Evolutionary conservation across 2,329 filamentous ascomycete genomes (phyloP).

Genomic region (Aspergillus sp.): DNA sequence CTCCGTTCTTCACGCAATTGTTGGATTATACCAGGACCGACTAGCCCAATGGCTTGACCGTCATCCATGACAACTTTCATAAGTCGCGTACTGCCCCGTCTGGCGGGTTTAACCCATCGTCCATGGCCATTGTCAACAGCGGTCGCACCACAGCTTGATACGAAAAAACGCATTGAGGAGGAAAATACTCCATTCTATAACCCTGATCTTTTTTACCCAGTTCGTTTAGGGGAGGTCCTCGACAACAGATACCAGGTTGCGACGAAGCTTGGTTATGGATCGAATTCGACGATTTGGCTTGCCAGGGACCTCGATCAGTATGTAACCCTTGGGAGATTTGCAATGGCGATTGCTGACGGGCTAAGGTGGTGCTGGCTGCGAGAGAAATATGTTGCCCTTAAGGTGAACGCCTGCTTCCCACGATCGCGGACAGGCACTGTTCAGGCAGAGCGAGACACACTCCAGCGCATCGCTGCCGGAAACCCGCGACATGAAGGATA

Average conservation of each 20-base stretch:
- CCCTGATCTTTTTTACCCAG: constrained; percentile 14
- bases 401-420: constrained; percentile 19
- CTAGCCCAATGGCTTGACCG: too few relatives aligned
- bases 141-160: too few relatives aligned
- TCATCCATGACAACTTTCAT: too few relatives aligned
- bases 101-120: too few relatives aligned
- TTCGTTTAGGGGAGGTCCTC: constrained; percentile 13
- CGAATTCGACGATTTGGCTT: constrained; percentile 20
- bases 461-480: constrained; percentile 16
- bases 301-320: constrained; percentile 18
- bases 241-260: constrained; percentile 16
- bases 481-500: constrained; percentile 22
- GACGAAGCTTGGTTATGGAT: constrained; percentile 18
- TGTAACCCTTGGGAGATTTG: constrained; percentile 4
- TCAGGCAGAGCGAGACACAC: constrained; percentile 20
- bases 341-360: constrained; percentile 3
- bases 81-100: too few relatives aligned
- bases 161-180: constrained; percentile 7
- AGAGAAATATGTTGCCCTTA: constrained; percentile 26
- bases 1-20: too few relatives aligned
- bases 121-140: too few relatives aligned
- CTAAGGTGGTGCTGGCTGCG: constrained; percentile 19
- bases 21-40: too few relatives aligned
- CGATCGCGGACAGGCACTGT: constrained; percentile 5
- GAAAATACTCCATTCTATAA: constrained; percentile 14